A percentile compares a stretch with the other conserved stretches of the same genome.
Conservation (phyloP, 768 basidiomycete genomes). For the Auriculariales sp. region DNA sequence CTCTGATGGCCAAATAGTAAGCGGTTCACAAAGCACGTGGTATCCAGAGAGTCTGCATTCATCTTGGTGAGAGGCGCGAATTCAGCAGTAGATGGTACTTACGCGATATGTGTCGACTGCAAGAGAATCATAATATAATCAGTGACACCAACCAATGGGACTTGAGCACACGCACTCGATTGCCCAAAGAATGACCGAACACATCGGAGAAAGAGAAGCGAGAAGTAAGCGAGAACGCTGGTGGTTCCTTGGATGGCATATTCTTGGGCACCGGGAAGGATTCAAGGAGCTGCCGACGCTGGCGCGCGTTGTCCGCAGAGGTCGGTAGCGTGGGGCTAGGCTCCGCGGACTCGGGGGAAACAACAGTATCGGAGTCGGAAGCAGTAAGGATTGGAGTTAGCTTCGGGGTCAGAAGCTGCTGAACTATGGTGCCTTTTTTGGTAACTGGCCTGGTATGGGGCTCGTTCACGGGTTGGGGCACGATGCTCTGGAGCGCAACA, state of each 20-base stretch:
- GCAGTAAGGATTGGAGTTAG: too few relatives aligned
- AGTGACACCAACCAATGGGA: neutral
- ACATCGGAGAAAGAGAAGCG: neutral
- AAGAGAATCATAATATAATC: neutral
- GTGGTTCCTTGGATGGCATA: neutral
- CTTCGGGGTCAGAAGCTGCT: neutral
- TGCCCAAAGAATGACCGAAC: neutral
- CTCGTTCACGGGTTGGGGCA: neutral
- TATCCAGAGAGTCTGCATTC: constrained; percentile 44
- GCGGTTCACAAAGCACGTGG: constrained; percentile 48
- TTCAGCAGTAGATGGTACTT: neutral
- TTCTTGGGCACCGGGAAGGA: neutral
- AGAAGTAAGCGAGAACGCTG: neutral
- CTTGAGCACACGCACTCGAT: neutral
- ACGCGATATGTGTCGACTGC: neutral
- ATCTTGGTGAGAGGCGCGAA: neutral
- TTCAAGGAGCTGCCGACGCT: neutral
- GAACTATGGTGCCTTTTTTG: neutral
- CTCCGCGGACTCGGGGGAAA: neutral
- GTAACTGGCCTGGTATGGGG: neutral
- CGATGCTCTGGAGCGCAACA: too few relatives aligned
- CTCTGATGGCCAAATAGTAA: constrained; percentile 67
- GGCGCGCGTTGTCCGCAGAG: neutral
- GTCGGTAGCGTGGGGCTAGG: neutral
- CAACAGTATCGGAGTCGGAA: too few relatives aligned